These are phyloP conservation scores for Xylaria sp. DNA, from an alignment of 2,329 filamentous ascomycete species.

Conservation along the genomic window DNA sequence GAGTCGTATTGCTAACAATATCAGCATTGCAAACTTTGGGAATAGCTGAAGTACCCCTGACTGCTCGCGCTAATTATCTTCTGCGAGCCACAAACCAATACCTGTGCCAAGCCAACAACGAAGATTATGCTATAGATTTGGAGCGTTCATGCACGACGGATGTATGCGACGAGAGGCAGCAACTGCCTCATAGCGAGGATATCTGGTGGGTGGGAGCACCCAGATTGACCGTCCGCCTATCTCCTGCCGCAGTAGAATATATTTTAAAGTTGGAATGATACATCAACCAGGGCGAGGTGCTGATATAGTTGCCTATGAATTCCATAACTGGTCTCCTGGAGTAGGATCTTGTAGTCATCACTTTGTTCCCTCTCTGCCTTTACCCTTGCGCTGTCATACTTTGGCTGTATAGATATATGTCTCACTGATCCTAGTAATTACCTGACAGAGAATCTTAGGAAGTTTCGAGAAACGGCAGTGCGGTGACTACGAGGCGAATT, in stretches of 20 bases:
- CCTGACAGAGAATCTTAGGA: not conserved
- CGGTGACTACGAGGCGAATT: not conserved
- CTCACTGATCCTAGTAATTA: no score
- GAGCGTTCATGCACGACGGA: not conserved
- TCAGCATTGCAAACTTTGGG: not conserved
- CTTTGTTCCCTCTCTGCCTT: not conserved
- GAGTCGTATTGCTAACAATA: slow-evolving; percentile 4
- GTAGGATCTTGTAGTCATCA: not conserved
- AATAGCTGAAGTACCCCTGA: not conserved
- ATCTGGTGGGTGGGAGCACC: not conserved
- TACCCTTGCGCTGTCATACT: not conserved
- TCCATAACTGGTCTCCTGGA: not conserved
- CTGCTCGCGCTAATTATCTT: not conserved
- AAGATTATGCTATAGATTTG: not conserved
- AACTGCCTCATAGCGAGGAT: not conserved
- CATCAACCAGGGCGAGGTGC: not conserved
- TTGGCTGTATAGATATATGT: not conserved
- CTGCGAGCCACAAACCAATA: not conserved
- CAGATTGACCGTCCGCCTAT: not conserved
- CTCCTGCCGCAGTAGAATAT: not conserved
- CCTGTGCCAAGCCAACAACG: not conserved
- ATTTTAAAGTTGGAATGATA: not conserved
- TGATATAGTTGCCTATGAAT: not conserved
- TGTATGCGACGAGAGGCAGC: slow-evolving; percentile 13
- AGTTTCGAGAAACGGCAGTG: not conserved